phyloP scores from a whole-genome alignment of 2,329 filamentous ascomycete species.

The Periglandula ipomoeae region DNA sequence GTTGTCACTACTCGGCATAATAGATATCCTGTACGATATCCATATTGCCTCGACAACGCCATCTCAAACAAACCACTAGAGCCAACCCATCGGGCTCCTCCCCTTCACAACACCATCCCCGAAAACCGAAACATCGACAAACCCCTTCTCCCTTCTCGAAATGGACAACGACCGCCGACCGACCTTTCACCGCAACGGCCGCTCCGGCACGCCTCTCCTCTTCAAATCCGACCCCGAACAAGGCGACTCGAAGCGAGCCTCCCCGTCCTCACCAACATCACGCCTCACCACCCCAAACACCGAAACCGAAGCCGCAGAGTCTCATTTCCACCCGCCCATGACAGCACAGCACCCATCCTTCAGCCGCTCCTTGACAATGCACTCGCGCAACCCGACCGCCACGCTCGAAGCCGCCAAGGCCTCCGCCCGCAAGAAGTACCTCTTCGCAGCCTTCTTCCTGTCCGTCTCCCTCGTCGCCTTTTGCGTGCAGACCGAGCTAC shows the following conservation, averaged over 20 bases:
- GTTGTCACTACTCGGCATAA: no score
- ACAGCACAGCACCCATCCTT: conserved; percentile 16
- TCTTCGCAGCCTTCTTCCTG: conserved; percentile 77
- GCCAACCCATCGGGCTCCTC: not conserved
- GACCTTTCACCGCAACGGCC: conserved; percentile 7
- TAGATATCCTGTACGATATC: no score
- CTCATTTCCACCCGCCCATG: conserved; percentile 6
- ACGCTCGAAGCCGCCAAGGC: conserved; percentile 21
- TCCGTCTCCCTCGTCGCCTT: conserved; percentile 78
- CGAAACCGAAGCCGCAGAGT: conserved; percentile 12
- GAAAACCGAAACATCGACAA: not conserved
- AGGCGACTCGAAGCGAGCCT: conserved; percentile 16
- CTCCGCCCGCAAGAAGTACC: conserved; percentile 68
- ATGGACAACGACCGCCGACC: conserved; percentile 10
- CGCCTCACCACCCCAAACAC: conserved; percentile 15
- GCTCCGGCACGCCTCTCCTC: conserved; percentile 13
- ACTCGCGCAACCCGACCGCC: conserved; percentile 63
- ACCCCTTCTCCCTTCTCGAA: not conserved
- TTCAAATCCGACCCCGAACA: conserved; percentile 11
- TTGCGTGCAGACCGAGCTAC: conserved; percentile 90
- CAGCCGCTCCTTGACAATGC: conserved; percentile 53
- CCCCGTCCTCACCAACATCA: conserved; percentile 15
- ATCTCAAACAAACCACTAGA: no score
- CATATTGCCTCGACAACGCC: no score
- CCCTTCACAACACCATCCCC: not conserved